Evolutionary conservation across 306 rosid species (phyloP), one percentile per base, ranked within the genome.

Genomic region (Corylus heterophylla): DNA sequence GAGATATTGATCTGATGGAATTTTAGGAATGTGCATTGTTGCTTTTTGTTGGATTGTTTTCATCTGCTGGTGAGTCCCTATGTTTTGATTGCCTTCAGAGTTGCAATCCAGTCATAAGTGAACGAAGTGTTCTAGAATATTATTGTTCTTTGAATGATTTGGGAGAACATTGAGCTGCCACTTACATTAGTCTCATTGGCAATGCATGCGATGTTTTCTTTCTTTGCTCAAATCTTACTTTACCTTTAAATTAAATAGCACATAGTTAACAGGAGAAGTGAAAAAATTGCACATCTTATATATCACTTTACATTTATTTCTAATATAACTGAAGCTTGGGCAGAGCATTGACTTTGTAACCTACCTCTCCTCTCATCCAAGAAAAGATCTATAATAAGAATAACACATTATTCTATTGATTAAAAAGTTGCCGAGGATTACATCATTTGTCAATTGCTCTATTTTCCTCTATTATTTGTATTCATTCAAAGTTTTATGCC

Each of bases 31-130:
- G 29, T 18, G 9, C 62, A 56, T 22, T 56, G 1, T 56, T 56
- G 25, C 62, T 56, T 56, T 20, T 56, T 56, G 62, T 56, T 56
- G 63, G 27, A 56, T 56, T 56, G 25, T 67, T 69, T 80, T 47
- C 7, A 59, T 48, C 22, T 74, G 78, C 70, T 31, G n/a, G 29
- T 74, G 73, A 67, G 68, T 29, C 45, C 68, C 73, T n/a, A 39
- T 39, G 25, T 10, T 4, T 70, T 37, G 11, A 69, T 74, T 69
- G 62, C 63, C 45, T 44, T 52, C 16, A 18, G 63, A 20, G 13
- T 25, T 50, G 72, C 69, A 62, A 62, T 51, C 72, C 3, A 51
- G 17, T 18, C 10, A 58, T 54, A 51, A 7, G 61, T 10, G 42
- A 50, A 14, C 37, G 37, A 35, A 61, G 45, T 37, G 25, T 70